These are phyloP conservation scores for Luffa aegyptiaca DNA, from an alignment of 306 rosid genomes.

Conservation along the genomic window DNA sequence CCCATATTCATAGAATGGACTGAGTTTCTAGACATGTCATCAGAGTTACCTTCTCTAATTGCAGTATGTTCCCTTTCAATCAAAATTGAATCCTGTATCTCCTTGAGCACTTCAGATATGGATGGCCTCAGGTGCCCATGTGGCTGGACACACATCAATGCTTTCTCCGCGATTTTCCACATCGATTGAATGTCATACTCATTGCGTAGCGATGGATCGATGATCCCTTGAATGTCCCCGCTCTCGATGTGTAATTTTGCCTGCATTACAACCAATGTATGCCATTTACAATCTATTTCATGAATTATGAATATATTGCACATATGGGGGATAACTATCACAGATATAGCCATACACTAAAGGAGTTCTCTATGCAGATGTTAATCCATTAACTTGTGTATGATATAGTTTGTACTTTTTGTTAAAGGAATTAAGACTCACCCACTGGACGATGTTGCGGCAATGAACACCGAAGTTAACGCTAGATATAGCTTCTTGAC, in stretches of 20 bases:
- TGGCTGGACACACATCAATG: conserved; percentile 89
- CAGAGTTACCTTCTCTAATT: conserved; percentile 54
- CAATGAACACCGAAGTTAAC: conserved; percentile 86
- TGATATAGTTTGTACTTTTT: neutral
- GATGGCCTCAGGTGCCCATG: conserved; percentile 86
- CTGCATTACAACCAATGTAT: conserved; percentile 28
- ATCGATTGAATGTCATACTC: conserved; percentile 85
- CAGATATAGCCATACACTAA: no score
- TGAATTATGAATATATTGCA: neutral
- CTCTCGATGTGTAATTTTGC: conserved; percentile 84
- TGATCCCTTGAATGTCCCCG: conserved; percentile 91
- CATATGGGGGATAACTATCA: neutral
- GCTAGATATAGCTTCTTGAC: conserved; percentile 96
- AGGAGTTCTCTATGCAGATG: no score
- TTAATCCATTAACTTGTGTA: no score
- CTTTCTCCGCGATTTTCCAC: conserved; percentile 99
- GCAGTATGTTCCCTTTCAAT: conserved; percentile 56
- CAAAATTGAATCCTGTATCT: conserved; percentile 82
- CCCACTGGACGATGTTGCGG: conserved; percentile 96
- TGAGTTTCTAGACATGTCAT: conserved; percentile 52
- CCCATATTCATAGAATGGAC: conserved; percentile 59
- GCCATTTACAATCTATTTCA: neutral
- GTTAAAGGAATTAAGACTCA: conserved; percentile 32
- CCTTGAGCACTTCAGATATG: conserved; percentile 90
- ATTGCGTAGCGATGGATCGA: conserved; percentile 50